A percentile compares a stretch with the other conserved stretches of the same genome.
phyloP scores from a whole-genome alignment of 2,329 filamentous ascomycete species.

The Pseudogymnoascus sp. region DNA sequence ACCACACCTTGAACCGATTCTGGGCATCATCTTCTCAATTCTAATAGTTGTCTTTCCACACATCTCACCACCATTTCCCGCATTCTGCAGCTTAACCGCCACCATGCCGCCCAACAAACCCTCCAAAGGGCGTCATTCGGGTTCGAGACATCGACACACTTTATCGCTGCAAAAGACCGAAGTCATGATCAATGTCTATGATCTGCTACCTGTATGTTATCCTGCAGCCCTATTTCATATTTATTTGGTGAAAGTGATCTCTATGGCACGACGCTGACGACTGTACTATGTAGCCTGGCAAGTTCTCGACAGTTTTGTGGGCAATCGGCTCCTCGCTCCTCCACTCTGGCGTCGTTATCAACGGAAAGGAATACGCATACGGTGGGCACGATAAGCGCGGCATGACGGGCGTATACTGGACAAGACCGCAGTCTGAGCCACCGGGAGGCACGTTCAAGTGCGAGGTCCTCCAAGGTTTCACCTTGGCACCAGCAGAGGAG shows the following conservation, averaged over 20 bases:
- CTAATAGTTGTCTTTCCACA: background rate
- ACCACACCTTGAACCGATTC: background rate
- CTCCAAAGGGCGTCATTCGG: background rate
- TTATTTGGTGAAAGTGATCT: background rate
- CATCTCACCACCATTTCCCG: background rate
- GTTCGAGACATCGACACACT: conserved; percentile 51
- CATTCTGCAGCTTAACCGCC: background rate
- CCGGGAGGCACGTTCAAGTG: conserved; percentile 71
- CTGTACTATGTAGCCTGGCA: conserved; percentile 51
- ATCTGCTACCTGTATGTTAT: conserved; percentile 58
- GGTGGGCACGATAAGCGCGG: conserved; percentile 68
- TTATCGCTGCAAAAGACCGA: conserved; percentile 66
- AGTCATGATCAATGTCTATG: conserved; percentile 71
- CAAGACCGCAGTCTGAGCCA: conserved; percentile 62
- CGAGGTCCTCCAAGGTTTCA: conserved; percentile 74
- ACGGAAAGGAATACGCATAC: conserved; percentile 75
- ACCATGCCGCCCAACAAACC: conserved; percentile 2
- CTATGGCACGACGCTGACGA: background rate
- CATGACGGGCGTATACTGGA: conserved; percentile 78
- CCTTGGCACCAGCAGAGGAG: conserved; percentile 60
- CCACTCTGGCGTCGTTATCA: conserved; percentile 77
- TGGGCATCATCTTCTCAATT: background rate
- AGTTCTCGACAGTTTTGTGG: conserved; percentile 72
- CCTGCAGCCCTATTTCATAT: background rate
- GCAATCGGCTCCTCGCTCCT: conserved; percentile 69